phyloP scores from a whole-genome alignment of 1,139 yeast species.

The Candida anutae region DNA sequence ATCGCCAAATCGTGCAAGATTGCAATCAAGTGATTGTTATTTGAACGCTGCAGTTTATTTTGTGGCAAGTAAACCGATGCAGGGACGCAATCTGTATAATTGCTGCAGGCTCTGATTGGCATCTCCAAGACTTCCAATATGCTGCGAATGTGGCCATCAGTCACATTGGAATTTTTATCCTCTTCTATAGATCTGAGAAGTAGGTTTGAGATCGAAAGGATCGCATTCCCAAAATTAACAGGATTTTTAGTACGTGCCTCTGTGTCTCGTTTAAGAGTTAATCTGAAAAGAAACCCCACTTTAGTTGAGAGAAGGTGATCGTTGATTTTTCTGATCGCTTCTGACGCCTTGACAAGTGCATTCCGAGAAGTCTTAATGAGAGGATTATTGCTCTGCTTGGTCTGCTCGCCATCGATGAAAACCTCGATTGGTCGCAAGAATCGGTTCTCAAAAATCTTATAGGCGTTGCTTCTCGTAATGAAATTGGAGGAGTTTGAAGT shows the following conservation, averaged over 20 bases:
- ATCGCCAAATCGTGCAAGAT: conserved; percentile 56
- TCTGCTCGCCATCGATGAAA: not conserved
- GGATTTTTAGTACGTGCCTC: conserved; percentile 54
- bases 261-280: conserved; percentile 46
- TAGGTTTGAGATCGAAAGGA: conserved; percentile 52
- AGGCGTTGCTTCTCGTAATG: not conserved
- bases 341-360: not conserved
- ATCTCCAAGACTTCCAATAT: conserved; percentile 51
- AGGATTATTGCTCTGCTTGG: not conserved
- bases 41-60: conserved; percentile 13
- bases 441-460: not conserved
- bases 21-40: conserved; percentile 36
- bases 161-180: conserved; percentile 45
- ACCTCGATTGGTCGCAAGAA: not conserved
- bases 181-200: conserved; percentile 57
- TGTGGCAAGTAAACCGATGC: conserved; percentile 40
- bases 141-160: conserved; percentile 47
- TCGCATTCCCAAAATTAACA: conserved; percentile 53
- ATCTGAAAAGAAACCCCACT: conserved; percentile 41
- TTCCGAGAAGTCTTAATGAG: not conserved
- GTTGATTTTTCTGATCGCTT: conserved; percentile 2
- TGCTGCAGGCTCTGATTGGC: conserved; percentile 40
- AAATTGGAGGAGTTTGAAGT: not conserved
- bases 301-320: conserved; percentile 11
- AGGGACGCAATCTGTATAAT: conserved; percentile 32